Base-by-base conservation (phyloP, 73 alveolate species). In the Paramecium primaurelia region DNA sequence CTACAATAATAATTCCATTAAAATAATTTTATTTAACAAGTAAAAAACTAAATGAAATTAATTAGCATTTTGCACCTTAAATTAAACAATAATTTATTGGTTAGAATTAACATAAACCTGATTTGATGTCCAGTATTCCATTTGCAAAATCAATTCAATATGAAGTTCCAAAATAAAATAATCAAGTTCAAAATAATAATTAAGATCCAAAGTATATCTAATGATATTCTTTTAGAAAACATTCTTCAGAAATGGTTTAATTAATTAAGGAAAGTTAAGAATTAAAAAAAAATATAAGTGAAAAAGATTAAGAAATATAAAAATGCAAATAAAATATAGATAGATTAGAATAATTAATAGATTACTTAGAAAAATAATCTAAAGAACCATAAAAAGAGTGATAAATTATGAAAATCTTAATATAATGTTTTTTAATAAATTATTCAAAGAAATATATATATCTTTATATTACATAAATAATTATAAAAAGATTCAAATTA, bases 231-330 rank as follows among this genome's bases (percentile, higher is more conserved):
- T 64, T 6, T 12, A 64, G 84, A 40, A 73, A 73, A 38, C 47
- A 73, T 37, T 73, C 87, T 5, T 73, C 87, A 1, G 59, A 73
- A 73, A 73, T 73, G 87, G 87, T 73, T 14, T 34, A 25, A 14
- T 73, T 73, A 38, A 73, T 73, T 73, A 73, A 73, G 40, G 87
- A 73, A 38, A 73, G 87, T 73, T 38, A 73, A 73, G 87, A 73
- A 28, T n/a, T 73, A 22, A 73, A 73, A 73, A 73, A 18, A 73
- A 12, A 12, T 7, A 73, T 73, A 0, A 73, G 4, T 16, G 87
- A 73, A 37, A 73, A 73, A 73, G 87, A 73, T 16, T 10, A 73
- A 38, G 87, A 73, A 38, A 73, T 73, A 16, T 36, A 36, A 18
- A 73, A 34, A 73, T 73, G 40, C 30, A 73, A 73, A 73, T 12